Evolutionary conservation across 768 basidiomycete genomes (phyloP).

Genomic region (Porphyrellus cyaneotinctus): DNA sequence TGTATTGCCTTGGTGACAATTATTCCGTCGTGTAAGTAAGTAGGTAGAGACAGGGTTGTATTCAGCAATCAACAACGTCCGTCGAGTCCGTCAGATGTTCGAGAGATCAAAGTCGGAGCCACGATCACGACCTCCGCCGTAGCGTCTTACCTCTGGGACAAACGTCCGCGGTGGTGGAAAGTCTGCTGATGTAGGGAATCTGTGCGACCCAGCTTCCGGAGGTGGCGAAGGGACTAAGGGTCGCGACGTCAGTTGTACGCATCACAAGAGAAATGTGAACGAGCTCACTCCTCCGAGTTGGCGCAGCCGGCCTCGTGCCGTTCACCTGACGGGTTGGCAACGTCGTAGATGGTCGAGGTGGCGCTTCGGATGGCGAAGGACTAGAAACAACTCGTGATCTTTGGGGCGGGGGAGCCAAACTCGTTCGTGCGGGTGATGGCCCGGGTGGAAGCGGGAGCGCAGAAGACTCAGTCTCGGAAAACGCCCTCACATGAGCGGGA

Average conservation of each 20-base stretch:
- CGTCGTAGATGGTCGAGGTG: conserved; percentile 8
- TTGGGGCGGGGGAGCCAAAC: conserved; percentile 21
- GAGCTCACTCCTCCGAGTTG: conserved; percentile 47
- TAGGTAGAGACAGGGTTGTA: not conserved
- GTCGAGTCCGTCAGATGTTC: conserved; percentile 26
- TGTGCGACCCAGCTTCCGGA: conserved; percentile 62
- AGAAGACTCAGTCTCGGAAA: conserved; percentile 42
- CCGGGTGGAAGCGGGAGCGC: conserved; percentile 30
- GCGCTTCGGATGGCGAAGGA: conserved; percentile 21
- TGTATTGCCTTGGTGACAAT: not conserved
- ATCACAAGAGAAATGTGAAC: not conserved
- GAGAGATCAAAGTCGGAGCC: conserved; percentile 70
- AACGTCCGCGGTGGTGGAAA: conserved; percentile 79
- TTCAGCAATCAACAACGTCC: not conserved
- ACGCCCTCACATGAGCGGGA: conserved; percentile 38
- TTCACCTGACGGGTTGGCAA: conserved; percentile 22
- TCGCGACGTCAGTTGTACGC: conserved; percentile 10
- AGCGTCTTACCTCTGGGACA: conserved; percentile 44
- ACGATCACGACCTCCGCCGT: conserved; percentile 58
- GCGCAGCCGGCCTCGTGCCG: conserved; percentile 33
- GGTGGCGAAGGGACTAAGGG: conserved; percentile 51
- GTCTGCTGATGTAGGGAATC: conserved; percentile 68
- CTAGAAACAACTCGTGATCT: conserved; percentile 25
- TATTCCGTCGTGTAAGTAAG: not conserved
- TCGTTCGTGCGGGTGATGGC: conserved; percentile 26